Conservation (phyloP, 257 asterid species). For the Gentiana macrophylla region DNA sequence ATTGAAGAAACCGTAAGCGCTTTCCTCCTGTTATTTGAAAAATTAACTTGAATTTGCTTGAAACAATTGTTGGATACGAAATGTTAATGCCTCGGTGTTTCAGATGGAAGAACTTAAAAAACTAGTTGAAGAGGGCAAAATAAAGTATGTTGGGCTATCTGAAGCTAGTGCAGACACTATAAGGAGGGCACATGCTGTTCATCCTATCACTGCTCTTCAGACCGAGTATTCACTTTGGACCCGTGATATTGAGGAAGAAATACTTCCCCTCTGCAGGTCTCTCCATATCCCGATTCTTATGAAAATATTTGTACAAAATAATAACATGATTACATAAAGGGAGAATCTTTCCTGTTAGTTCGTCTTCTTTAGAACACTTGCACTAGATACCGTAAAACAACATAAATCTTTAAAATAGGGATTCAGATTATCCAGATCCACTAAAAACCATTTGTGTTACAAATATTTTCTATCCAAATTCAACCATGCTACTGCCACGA, state of each 20-base stretch:
- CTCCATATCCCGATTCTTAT: not conserved
- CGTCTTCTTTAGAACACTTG: not conserved
- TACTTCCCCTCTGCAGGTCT: conserved; percentile 28
- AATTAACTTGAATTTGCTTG: not conserved
- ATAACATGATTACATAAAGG: not conserved
- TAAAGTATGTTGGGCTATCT: conserved; percentile 54
- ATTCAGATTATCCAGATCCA: too few relatives aligned
- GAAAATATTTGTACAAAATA: not conserved
- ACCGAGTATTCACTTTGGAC: conserved; percentile 62
- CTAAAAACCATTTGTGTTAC: not conserved
- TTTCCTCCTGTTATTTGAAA: not conserved
- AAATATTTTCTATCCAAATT: not conserved
- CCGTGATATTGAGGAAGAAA: conserved; percentile 45
- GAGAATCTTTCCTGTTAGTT: not conserved
- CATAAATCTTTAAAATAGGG: too few relatives aligned
- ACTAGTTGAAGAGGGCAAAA: conserved; percentile 52
- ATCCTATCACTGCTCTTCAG: conserved; percentile 54
- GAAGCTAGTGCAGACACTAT: conserved; percentile 54
- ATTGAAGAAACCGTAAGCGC: conserved; percentile 57
- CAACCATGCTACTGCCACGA: not conserved
- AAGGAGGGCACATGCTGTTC: conserved; percentile 55
- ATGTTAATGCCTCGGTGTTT: not conserved
- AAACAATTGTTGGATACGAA: not conserved
- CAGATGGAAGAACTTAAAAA: conserved; percentile 51
- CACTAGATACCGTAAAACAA: too few relatives aligned